phyloP scores from a whole-genome alignment of 2,329 filamentous ascomycete genomes.

The Aspergillus phoenicis region DNA sequence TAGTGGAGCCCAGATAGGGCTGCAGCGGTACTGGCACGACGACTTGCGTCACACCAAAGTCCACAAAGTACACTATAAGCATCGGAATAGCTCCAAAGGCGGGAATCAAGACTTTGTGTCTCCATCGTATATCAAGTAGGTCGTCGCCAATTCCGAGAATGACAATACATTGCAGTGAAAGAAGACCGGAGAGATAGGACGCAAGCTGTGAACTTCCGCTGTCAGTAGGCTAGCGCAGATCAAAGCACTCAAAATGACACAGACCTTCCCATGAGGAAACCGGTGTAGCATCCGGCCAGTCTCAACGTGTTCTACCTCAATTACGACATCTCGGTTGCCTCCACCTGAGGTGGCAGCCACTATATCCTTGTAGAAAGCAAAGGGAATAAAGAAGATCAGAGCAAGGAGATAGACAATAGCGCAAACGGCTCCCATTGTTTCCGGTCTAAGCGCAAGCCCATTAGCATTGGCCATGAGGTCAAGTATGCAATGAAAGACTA shows the following conservation, averaged over 20 bases:
- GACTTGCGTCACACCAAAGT: constrained; percentile 95
- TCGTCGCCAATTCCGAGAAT: constrained; percentile 94
- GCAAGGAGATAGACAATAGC: constrained; percentile 88
- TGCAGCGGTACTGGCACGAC: constrained; percentile 86
- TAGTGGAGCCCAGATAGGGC: constrained; percentile 78
- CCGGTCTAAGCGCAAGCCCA: constrained; percentile 59
- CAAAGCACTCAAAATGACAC: neutral
- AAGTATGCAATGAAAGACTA: neutral
- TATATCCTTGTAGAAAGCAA: constrained; percentile 98
- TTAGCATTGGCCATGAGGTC: constrained; percentile 8
- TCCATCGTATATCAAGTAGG: constrained; percentile 96
- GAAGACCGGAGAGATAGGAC: constrained; percentile 89
- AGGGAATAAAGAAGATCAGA: constrained; percentile 90
- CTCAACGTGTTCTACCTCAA: constrained; percentile 72
- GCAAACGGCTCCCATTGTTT: constrained; percentile 94
- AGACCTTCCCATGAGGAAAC: constrained; percentile 91
- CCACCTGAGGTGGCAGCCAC: constrained; percentile 92
- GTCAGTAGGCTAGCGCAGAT: constrained; percentile 8
- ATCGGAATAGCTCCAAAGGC: constrained; percentile 91
- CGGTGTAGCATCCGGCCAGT: constrained; percentile 83
- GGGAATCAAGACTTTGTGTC: constrained; percentile 97
- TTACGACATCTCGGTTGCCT: constrained; percentile 83
- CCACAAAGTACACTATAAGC: constrained; percentile 95
- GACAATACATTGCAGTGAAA: constrained; percentile 86
- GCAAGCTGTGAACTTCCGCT: constrained; percentile 65